Evolutionary conservation across 225 moss, liverwort and hornwort species (phyloP), one percentile per base, ranked within the genome.

Genomic region (Straminergon stramineum): DNA sequence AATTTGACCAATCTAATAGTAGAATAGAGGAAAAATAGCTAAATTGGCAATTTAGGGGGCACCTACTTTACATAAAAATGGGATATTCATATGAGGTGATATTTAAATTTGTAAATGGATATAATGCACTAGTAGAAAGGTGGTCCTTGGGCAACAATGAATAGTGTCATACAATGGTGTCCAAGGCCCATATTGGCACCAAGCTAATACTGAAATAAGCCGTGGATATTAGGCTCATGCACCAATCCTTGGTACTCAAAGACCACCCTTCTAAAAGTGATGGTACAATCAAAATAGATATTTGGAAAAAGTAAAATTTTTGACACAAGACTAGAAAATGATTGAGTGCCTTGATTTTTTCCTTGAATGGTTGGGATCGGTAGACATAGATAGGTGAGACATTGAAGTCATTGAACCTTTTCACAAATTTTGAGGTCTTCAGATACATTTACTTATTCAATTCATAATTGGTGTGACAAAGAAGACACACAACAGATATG

Each of bases 21-120:
- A 20, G 6, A 11, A 9, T 3, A 0, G 20, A 37, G 6, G 3
- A 6, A 37, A 2, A 6, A 12, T 68, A 37, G 3, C 2, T 19
- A 35, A 37, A 67, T 35, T 20, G 37, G 20, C 3, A 2, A 3
- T 68, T 68, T 37, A 0, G 11, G 1, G 11, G 17, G 10, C 11
- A 37, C 1, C 6, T 20, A 19, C 3, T 4, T 5, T 35, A 35
- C 10, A 35, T 75, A 48, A 30, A 1, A 45, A 74, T 48, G 48
- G 26, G 3, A 10, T 6, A 48, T 48, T 48, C 7, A 31, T 2
- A 75, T 0, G 0, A 17, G 7, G 11, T 75, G 3, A 18, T 48
- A 11, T 1, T 1, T 48, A 11, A 11, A 75, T 48, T 48, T 48
- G 17, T 48, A 30, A 75, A 75, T 31, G 28, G 7, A 15, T 75